These are phyloP conservation scores for Acanthamoeba lenticulata DNA, from an alignment of 208 protist genomes.

Conservation along the genomic window DNA sequence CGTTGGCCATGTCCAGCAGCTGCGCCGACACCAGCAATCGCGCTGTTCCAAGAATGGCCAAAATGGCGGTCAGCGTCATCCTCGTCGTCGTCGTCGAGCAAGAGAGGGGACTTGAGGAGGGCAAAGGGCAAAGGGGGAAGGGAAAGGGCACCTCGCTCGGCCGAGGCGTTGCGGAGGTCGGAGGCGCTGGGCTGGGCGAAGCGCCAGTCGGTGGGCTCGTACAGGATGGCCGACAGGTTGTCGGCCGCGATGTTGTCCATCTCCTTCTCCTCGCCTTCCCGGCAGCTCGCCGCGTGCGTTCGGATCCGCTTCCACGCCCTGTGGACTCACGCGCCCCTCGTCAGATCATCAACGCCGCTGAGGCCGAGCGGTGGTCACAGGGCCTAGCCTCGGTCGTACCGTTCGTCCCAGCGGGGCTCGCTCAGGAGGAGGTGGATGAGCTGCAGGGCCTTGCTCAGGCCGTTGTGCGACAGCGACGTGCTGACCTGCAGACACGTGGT, in stretches of 20 bases:
- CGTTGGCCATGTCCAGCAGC: constrained; percentile 31
- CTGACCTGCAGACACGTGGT: not conserved
- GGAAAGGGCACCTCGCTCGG: not conserved
- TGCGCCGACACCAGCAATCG: not conserved
- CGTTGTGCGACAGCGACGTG: not conserved
- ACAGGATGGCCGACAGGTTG: not conserved
- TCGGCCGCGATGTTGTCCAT: constrained; percentile 31
- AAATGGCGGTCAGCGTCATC: not conserved
- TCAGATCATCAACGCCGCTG: not conserved
- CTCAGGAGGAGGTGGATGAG: constrained; percentile 10
- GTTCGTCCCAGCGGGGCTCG: not conserved
- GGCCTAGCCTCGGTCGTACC: not conserved
- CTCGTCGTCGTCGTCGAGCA: too few relatives aligned
- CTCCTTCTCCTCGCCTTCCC: constrained; percentile 21
- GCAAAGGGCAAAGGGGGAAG: not conserved
- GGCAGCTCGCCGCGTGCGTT: not conserved
- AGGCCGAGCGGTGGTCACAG: not conserved
- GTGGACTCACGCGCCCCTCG: not conserved
- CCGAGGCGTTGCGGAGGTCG: not conserved
- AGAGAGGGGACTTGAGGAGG: not conserved
- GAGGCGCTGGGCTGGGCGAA: constrained; percentile 14
- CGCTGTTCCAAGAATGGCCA: not conserved
- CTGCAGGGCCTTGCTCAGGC: constrained; percentile 27
- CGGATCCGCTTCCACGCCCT: constrained; percentile 40
- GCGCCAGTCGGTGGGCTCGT: constrained; percentile 24